Percentiles rank a stretch among this genome's conserved stretches.
These are phyloP conservation scores for Clonostachys solani DNA, from an alignment of 2,329 filamentous ascomycete species.

Conservation along the genomic window DNA sequence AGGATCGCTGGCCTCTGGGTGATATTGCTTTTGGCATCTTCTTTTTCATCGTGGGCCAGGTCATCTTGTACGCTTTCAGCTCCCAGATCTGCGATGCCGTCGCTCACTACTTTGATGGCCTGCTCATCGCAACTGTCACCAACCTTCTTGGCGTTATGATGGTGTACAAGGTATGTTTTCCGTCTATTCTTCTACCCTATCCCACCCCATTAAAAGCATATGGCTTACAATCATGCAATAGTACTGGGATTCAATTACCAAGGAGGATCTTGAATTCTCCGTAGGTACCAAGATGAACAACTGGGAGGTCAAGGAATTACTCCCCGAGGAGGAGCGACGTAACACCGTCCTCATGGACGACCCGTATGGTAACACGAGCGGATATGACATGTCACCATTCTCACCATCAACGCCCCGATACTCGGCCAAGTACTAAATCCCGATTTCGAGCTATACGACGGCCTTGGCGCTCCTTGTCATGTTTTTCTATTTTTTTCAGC, in stretches of 20 bases:
- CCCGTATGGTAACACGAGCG: constrained; percentile 52
- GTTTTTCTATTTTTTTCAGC: no score
- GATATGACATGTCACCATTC: constrained; percentile 44
- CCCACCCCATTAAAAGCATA: neutral
- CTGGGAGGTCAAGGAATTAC: constrained; percentile 94
- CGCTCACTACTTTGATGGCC: constrained; percentile 88
- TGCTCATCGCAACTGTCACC: constrained; percentile 92
- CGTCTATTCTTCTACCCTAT: neutral
- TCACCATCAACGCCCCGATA: constrained; percentile 37
- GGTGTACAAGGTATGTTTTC: constrained; percentile 80
- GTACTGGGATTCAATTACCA: constrained; percentile 99
- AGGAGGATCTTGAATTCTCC: constrained; percentile 96
- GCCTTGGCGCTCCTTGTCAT: no score
- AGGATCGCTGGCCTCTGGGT: constrained; percentile 92
- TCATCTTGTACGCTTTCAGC: constrained; percentile 88
- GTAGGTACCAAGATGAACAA: constrained; percentile 94
- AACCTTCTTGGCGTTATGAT: constrained; percentile 98
- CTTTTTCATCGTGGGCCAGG: constrained; percentile 89
- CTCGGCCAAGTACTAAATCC: constrained; percentile 39
- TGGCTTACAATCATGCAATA: constrained; percentile 26
- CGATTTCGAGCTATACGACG: neutral
- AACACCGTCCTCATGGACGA: constrained; percentile 69
- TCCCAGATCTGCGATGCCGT: constrained; percentile 77
- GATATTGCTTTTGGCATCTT: constrained; percentile 87
- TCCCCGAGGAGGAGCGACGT: constrained; percentile 76